These are phyloP conservation scores for Aspergillus spinulosporus DNA, from an alignment of 2,329 filamentous ascomycete genomes.

Conservation along the genomic window DNA sequence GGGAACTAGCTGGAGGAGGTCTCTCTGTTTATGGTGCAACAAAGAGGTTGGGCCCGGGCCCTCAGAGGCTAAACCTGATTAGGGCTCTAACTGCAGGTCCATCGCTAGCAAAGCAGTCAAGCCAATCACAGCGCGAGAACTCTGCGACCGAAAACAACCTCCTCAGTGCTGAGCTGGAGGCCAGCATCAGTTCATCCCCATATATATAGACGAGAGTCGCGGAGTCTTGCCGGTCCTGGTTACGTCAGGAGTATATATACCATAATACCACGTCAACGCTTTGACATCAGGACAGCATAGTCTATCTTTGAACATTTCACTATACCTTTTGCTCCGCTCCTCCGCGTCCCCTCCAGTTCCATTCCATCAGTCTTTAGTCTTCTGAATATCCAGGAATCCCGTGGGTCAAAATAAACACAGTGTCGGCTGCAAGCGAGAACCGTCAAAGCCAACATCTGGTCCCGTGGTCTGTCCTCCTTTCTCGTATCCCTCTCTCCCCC, in stretches of 20 bases:
- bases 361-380: constrained; percentile 1
- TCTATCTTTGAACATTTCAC: neutral
- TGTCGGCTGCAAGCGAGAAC: constrained; percentile 25
- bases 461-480: neutral
- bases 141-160: constrained; percentile 13
- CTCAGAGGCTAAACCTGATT: constrained; percentile 8
- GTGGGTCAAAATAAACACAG: constrained; percentile 41
- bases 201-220: neutral
- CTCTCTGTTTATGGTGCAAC: neutral
- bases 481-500: neutral
- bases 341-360: neutral
- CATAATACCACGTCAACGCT: neutral
- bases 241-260: constrained; percentile 2
- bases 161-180: neutral
- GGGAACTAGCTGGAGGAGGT: neutral
- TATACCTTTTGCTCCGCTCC: neutral
- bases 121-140: constrained; percentile 6
- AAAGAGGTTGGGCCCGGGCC: neutral
- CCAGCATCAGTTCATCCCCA: neutral
- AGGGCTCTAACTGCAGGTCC: constrained; percentile 15
- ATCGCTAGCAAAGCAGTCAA: constrained; percentile 6
- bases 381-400: constrained; percentile 15
- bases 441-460: constrained; percentile 4
- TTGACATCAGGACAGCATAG: neutral
- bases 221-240: neutral